A percentile compares a stretch with the other conserved stretches of the same genome.
phyloP scores from a whole-genome alignment of 2,329 filamentous ascomycete genomes.

The Cordyceps cicadae region DNA sequence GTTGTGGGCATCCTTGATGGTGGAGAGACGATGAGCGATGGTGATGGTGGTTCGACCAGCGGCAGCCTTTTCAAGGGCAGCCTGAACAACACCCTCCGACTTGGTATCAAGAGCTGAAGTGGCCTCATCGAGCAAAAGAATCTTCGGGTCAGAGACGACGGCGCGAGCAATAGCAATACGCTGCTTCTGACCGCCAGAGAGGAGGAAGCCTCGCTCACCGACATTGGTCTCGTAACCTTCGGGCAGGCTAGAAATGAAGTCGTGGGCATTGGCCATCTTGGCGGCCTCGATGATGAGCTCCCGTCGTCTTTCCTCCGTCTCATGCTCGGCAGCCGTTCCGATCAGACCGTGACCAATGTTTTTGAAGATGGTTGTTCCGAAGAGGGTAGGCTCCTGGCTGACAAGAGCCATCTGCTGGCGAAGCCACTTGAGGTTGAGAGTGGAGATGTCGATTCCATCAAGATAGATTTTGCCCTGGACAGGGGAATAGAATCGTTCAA shows the following conservation, averaged over 20 bases:
- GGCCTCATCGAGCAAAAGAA: conserved; percentile 88
- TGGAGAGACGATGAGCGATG: conserved; percentile 91
- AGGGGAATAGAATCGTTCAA: conserved; percentile 91
- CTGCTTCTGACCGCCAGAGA: conserved; percentile 94
- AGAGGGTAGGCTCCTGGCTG: conserved; percentile 86
- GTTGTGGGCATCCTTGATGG: conserved; percentile 88
- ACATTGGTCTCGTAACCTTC: conserved; percentile 91
- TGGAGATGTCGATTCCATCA: conserved; percentile 74
- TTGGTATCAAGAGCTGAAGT: conserved; percentile 91
- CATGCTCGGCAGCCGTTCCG: conserved; percentile 65
- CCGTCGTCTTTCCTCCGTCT: conserved; percentile 56
- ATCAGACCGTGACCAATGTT: conserved; percentile 90
- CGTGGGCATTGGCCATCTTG: conserved; percentile 86
- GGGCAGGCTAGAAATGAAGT: conserved; percentile 74
- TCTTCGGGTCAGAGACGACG: conserved; percentile 82
- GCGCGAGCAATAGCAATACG: conserved; percentile 90
- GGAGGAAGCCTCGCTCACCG: conserved; percentile 85
- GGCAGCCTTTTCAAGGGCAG: conserved; percentile 78
- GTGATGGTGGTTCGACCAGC: conserved; percentile 88
- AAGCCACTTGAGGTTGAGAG: conserved; percentile 80
- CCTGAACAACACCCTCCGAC: conserved; percentile 89
- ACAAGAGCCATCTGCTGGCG: conserved; percentile 88
- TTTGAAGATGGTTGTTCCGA: conserved; percentile 77
- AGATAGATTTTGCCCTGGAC: conserved; percentile 70
- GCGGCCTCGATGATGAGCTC: conserved; percentile 73